Evolutionary conservation across 163 green algal species (phyloP).

Genomic region (Scenedesmus sp.): DNA sequence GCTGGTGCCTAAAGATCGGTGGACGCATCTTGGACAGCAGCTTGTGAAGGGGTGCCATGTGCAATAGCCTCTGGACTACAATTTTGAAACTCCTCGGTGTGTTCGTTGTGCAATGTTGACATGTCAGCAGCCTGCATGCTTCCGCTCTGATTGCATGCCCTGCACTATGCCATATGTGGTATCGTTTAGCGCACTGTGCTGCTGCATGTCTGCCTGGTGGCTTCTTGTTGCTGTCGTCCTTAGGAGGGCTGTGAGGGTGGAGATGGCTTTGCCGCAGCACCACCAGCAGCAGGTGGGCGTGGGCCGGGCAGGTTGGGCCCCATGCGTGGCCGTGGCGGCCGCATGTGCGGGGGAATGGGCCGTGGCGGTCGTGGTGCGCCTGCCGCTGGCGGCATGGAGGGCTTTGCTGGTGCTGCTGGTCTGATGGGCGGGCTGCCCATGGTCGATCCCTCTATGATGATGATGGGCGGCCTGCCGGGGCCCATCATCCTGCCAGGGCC

Average conservation of each 20-base stretch:
- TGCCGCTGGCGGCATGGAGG: not conserved
- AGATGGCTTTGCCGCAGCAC: not conserved
- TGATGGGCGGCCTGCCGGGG: constrained; percentile 66
- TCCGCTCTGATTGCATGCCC: not conserved
- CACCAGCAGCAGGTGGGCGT: not conserved
- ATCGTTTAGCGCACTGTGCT: not conserved
- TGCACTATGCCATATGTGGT: not conserved
- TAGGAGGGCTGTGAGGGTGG: constrained; percentile 31
- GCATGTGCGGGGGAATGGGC: constrained; percentile 43
- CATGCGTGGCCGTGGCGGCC: constrained; percentile 46
- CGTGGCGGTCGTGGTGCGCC: constrained; percentile 24
- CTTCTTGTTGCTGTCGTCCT: not conserved
- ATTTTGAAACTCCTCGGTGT: too few species aligned
- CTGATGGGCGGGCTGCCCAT: constrained; percentile 44
- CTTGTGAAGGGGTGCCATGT: not conserved
- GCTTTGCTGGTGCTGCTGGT: constrained; percentile 8
- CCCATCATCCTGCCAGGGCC: constrained; percentile 67
- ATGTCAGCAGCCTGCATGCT: not conserved
- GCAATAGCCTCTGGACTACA: too few species aligned
- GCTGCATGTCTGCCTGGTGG: not conserved
- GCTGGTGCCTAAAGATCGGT: too few species aligned
- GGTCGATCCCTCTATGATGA: constrained; percentile 61
- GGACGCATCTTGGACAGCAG: too few species aligned
- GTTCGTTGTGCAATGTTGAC: not conserved
- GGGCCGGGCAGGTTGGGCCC: constrained; percentile 20